Conservation (phyloP, 176 grass and related monocot species). For the Eleusine indica region DNA sequence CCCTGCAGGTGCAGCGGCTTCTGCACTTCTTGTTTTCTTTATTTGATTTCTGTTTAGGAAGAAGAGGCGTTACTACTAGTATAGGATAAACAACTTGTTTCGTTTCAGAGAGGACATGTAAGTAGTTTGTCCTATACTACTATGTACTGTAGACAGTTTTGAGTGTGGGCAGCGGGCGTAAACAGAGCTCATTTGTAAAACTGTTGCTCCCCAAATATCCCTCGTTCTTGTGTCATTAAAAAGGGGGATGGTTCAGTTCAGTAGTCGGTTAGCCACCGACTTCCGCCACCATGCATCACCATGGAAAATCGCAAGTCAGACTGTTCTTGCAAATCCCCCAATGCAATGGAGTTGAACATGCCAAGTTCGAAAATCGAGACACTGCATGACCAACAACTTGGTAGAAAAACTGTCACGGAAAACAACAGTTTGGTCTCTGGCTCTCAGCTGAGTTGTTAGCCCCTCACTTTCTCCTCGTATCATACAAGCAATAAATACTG, state of each 20-base stretch:
- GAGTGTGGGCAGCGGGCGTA: background rate
- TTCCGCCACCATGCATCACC: background rate
- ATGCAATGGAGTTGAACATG: background rate
- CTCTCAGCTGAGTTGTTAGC: background rate
- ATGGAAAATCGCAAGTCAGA: background rate
- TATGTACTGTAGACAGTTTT: background rate
- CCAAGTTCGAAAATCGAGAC: background rate
- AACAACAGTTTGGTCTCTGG: background rate
- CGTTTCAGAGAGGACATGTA: background rate
- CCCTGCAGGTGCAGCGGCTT: background rate
- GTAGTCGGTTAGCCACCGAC: background rate
- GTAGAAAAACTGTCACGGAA: background rate
- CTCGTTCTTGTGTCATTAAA: background rate
- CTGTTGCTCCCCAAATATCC: constrained; percentile 2
- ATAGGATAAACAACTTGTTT: background rate
- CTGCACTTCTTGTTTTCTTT: background rate
- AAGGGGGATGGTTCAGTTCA: background rate
- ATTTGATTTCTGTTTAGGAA: too few relatives aligned
- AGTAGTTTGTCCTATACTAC: too few relatives aligned
- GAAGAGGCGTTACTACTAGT: background rate
- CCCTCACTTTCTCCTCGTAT: constrained; percentile 32
- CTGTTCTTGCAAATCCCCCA: background rate
- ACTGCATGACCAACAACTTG: background rate
- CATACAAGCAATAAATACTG: background rate
- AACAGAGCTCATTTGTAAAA: background rate